Base-by-base conservation (phyloP, 2,329 filamentous ascomycete genomes). In the Colletotrichum sp. region DNA sequence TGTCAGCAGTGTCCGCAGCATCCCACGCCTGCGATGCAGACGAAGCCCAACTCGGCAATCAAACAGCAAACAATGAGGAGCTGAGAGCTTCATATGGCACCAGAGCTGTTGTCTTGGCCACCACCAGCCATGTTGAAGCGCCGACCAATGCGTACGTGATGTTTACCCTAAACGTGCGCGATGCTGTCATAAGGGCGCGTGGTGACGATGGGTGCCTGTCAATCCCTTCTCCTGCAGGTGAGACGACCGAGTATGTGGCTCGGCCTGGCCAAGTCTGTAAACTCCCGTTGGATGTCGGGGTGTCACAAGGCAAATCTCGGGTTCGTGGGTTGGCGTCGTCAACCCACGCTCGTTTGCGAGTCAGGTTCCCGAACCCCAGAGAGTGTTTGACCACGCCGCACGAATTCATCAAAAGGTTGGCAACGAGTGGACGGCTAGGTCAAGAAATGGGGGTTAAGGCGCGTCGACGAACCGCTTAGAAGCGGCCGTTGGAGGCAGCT, bases 191-290 rank as follows among this genome's bases (percentile, higher is more conserved):
- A 27, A n/a, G 34, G 52, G 72, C 52, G 66, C 61, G 44, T 39
- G 34, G 72, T 75, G 74, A 75, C 74, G 74, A 76, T 67, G 72
- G 34, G 25, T 75, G 48, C 74, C 72, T 76, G 72, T 39, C 72
- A 63, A 44, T 36, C 59, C 52, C 36, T 44, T 52, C 27, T 36
- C 65, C 60, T 75, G 66, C 74, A 76, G 61, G 66, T 71, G 66
- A 71, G 74, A 61, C 61, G 61, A 76, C 74, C 71, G 74, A 75
- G 55, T 75, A 34, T 74, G 63, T 39, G 71, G 71, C 71, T 59
- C 72, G 48, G 28, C 27, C 36, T 52, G 25, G 60, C 27, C 64
- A 57, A 69, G 39, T 11, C n/a, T 69, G 57, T 61, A 55, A 65
- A n/a, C 44, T 68, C 22, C 30, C 15, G 70, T 65, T 73, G 59